Base-by-base conservation (phyloP, 768 basidiomycete species). In the Strobilomyces confusus region DNA sequence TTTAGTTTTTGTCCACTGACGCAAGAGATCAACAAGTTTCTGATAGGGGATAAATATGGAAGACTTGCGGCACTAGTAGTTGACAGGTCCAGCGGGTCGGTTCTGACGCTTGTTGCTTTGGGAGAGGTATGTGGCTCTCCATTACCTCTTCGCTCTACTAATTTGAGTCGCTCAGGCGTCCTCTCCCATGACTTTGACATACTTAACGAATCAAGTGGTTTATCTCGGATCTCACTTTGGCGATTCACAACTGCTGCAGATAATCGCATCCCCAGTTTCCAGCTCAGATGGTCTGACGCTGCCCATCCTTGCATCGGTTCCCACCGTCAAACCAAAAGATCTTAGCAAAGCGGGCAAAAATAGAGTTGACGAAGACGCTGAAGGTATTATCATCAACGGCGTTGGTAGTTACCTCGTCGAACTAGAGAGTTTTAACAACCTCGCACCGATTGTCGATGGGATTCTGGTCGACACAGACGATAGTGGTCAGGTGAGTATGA, bases 361-460 rank as follows among this genome's bases (percentile, higher is more conserved):
- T 20, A 64, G 23, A 40, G 19, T 30, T n/a, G 54, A 52, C 17
- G 64, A 60, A 17, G 58, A 69, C 40, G 64, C 58, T 2, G 63
- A 73, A 3, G 83, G 84, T 12, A 65, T 66, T 40, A 71, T 89
- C 23, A 69, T 87, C 20, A 71, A 73, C 23, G 76, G 75, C 8
- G 69, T 72, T 30, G 86, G 86, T 3, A 78, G 75, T 14, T 83
- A 78, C 63, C 48, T 95, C 8, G 73, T 77, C 20, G 78, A 87
- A 9, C 57, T 92, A 20, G 79, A 87, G 32, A 76, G 73, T 9
- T 89, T 78, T 67, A 80, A 80, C 55, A 94, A 92, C 59, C 78
- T 95, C 57, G 90, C 87, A 0, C 94, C 93, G 0, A 89, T 95
- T 41, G 63, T 83, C 53, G 94, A 97, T 64, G 89, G 88, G 13